Percentiles rank a stretch among this genome's conserved stretches.
Evolutionary conservation across 75 land plant genomes (phyloP).

Genomic region (Sequoia sempervirens): DNA sequence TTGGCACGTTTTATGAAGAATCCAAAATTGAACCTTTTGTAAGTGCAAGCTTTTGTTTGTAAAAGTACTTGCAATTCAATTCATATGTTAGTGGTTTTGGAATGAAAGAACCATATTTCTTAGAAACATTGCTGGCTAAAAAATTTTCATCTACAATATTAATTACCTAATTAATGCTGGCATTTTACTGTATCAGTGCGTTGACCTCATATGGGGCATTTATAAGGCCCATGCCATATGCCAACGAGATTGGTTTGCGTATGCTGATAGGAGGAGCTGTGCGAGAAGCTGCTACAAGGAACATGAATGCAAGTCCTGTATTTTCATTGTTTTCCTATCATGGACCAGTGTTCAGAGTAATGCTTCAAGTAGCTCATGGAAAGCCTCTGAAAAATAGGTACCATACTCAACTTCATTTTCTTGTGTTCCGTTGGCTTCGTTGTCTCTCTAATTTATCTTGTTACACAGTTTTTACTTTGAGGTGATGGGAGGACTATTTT

Average conservation of each 20-base stretch:
- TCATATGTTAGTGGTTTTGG: not conserved
- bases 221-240: conserved; percentile 77
- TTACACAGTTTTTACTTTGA: not conserved
- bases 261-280: conserved; percentile 91
- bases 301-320: conserved; percentile 56
- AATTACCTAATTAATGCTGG: not conserved
- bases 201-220: conserved; percentile 90
- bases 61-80: not conserved
- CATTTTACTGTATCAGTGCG: conserved; percentile 65
- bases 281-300: conserved; percentile 78
- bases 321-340: conserved; percentile 92
- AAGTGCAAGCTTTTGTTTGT: not conserved
- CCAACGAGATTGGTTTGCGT: conserved; percentile 89
- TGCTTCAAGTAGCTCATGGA: conserved; percentile 67
- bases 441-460: not conserved
- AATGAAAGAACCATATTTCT: not conserved
- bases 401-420: not conserved
- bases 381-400: conserved; percentile 47
- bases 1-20: not conserved
- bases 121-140: not conserved
- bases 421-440: not conserved
- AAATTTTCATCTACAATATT: not conserved
- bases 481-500: not conserved
- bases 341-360: conserved; percentile 89
- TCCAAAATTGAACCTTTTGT: not conserved